Conservation (phyloP, 2,329 filamentous ascomycete genomes). For the Cryphonectria radicalis region DNA sequence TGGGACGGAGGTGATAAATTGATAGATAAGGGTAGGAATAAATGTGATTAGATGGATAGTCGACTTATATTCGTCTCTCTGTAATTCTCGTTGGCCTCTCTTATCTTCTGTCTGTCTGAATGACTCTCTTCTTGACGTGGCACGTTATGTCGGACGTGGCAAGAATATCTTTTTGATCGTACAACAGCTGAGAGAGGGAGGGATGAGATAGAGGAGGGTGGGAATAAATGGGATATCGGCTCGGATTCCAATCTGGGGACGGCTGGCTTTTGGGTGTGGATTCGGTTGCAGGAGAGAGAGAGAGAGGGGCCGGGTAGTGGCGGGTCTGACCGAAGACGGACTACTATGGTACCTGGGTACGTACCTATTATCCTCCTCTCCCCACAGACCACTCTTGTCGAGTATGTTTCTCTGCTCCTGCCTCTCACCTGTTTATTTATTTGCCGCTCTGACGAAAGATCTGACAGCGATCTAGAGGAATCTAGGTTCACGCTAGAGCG, state of each 20-base stretch:
- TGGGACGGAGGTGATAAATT: neutral
- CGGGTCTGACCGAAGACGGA: constrained; percentile 17
- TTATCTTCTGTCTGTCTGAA: neutral
- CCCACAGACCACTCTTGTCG: neutral
- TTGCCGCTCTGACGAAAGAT: neutral
- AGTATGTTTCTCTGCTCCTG: neutral
- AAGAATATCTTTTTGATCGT: constrained; percentile 3
- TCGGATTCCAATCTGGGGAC: constrained; percentile 6
- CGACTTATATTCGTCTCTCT: neutral
- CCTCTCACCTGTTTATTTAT: neutral
- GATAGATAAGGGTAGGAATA: neutral
- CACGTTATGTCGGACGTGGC: constrained; percentile 28
- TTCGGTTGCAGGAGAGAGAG: neutral
- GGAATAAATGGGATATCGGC: constrained; percentile 20
- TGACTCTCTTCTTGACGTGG: neutral
- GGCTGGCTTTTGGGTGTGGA: constrained; percentile 9
- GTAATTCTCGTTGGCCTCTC: neutral
- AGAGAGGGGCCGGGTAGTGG: constrained; percentile 5
- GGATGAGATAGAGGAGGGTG: constrained; percentile 20
- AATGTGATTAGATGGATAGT: neutral
- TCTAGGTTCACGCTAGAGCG: constrained; percentile 2
- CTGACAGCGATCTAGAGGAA: neutral
- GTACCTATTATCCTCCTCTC: neutral
- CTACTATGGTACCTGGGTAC: neutral
- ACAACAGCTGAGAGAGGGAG: neutral